Percentiles rank a stretch among this genome's conserved stretches.
Conservation (phyloP, 352 stramenopile genomes). For the Globisporangium iwayamae region DNA sequence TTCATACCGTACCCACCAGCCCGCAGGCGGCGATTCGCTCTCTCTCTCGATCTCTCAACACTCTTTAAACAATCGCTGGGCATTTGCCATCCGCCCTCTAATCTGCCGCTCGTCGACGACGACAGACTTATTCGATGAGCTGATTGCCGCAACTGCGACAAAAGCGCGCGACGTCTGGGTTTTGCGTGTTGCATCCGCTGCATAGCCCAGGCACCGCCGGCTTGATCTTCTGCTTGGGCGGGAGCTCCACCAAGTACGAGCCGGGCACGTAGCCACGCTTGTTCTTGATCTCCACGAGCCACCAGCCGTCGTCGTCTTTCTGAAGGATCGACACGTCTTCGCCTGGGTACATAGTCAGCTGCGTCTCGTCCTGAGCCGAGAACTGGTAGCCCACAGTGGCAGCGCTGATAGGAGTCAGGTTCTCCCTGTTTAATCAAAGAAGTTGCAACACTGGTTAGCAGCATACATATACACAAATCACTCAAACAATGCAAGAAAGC, state of each 20-base stretch:
- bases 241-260: conserved; percentile 80
- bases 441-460: background rate
- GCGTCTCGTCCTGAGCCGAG: conserved; percentile 72
- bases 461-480: background rate
- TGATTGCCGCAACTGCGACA: conserved; percentile 80
- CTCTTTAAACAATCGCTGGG: background rate
- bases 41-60: too few species aligned
- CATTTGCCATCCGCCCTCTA: background rate
- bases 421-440: conserved; percentile 28
- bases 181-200: conserved; percentile 67
- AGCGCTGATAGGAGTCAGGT: conserved; percentile 41
- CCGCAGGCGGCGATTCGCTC: background rate
- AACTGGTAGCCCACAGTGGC: conserved; percentile 76
- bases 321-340: conserved; percentile 77
- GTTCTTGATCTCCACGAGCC: conserved; percentile 65
- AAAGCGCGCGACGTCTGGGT: conserved; percentile 71
- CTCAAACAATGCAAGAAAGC: background rate
- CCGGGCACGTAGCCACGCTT: conserved; percentile 77
- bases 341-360: conserved; percentile 78
- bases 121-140: conserved; percentile 34
- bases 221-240: conserved; percentile 35
- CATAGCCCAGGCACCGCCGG: conserved; percentile 47
- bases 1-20: conserved; percentile 1
- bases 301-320: conserved; percentile 86
- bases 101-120: background rate